Percentiles rank a stretch among this genome's conserved stretches.
phyloP scores from a whole-genome alignment of 805 yeast genomes.

The Metschnikowia koreensis region DNA sequence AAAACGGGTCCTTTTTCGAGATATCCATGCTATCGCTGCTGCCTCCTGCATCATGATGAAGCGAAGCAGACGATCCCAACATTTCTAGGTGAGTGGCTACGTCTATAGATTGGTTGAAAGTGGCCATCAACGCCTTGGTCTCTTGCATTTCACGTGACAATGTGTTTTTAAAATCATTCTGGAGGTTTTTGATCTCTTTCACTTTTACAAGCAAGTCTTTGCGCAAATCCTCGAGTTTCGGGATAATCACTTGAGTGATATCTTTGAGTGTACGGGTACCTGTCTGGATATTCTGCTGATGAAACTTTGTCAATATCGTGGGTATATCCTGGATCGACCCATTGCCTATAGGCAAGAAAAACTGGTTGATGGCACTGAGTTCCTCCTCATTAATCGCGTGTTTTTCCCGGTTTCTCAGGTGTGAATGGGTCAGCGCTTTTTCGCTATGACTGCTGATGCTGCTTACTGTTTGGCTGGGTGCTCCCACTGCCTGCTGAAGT shows the following conservation, averaged over 20 bases:
- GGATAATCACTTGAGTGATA: conserved; percentile 46
- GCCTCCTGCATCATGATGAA: conserved; percentile 12
- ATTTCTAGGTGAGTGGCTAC: conserved; percentile 47
- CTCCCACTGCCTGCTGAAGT: conserved; percentile 65
- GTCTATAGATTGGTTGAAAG: conserved; percentile 62
- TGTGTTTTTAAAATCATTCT: conserved; percentile 80
- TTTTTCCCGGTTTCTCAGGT: conserved; percentile 6
- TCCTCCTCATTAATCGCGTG: conserved; percentile 28
- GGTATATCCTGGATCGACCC: conserved; percentile 86
- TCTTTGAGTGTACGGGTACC: conserved; percentile 48
- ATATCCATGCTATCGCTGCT: conserved; percentile 12
- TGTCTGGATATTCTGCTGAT: conserved; percentile 38
- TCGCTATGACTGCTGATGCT: conserved; percentile 2
- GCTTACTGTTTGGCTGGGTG: conserved; percentile 11
- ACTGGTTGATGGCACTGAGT: conserved; percentile 38
- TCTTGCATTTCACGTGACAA: conserved; percentile 57
- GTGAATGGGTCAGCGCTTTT: conserved; percentile 12
- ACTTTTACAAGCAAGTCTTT: conserved; percentile 81
- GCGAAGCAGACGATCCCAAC: conserved; percentile 14
- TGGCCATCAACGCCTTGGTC: conserved; percentile 40
- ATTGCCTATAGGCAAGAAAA: conserved; percentile 73
- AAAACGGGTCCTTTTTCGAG: conserved; percentile 75
- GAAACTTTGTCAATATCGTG: conserved; percentile 53
- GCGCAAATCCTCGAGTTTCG: conserved; percentile 54
- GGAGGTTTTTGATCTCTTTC: conserved; percentile 78